phyloP scores from a whole-genome alignment of 192 early-diverging fungal genomes.

The Coemansia sp. region DNA sequence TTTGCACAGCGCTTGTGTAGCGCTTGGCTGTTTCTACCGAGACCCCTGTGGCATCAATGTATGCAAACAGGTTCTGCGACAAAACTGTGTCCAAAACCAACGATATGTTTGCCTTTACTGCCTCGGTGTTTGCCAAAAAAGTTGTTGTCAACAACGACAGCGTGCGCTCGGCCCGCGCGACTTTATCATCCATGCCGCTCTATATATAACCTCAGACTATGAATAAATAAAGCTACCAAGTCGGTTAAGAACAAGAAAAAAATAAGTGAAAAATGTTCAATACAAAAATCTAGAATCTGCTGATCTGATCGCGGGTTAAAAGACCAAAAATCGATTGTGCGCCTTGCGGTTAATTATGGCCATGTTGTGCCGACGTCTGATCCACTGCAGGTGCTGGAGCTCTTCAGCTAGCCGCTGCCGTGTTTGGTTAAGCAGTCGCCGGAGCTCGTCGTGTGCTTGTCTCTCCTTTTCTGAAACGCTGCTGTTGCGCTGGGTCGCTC shows the following conservation, averaged over 20 bases:
- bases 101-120: slow-evolving; percentile 27
- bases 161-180: slow-evolving; percentile 46
- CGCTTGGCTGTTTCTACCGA: slow-evolving; percentile 23
- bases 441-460: slow-evolving; percentile 31
- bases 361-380: slow-evolving; percentile 47
- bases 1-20: slow-evolving; percentile 39
- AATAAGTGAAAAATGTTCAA: slow-evolving; percentile 8
- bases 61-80: slow-evolving; percentile 42
- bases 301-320: slow-evolving; percentile 10
- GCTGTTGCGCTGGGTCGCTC: slow-evolving; percentile 34
- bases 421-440: slow-evolving; percentile 26
- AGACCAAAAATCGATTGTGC: slow-evolving; percentile 24
- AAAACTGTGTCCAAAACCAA: slow-evolving; percentile 42
- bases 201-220: neutral
- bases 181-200: slow-evolving; percentile 33
- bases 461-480: slow-evolving; percentile 33
- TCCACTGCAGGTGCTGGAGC: slow-evolving; percentile 50
- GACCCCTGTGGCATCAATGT: slow-evolving; percentile 10
- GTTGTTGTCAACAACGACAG: slow-evolving; percentile 45
- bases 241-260: neutral
- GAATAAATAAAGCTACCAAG: neutral
- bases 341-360: slow-evolving; percentile 43
- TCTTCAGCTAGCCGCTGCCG: slow-evolving; percentile 44
- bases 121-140: slow-evolving; percentile 43
- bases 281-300: neutral